These are phyloP conservation scores for Limtongia smithiae DNA, from an alignment of 805 yeast genomes.

Conservation along the genomic window DNA sequence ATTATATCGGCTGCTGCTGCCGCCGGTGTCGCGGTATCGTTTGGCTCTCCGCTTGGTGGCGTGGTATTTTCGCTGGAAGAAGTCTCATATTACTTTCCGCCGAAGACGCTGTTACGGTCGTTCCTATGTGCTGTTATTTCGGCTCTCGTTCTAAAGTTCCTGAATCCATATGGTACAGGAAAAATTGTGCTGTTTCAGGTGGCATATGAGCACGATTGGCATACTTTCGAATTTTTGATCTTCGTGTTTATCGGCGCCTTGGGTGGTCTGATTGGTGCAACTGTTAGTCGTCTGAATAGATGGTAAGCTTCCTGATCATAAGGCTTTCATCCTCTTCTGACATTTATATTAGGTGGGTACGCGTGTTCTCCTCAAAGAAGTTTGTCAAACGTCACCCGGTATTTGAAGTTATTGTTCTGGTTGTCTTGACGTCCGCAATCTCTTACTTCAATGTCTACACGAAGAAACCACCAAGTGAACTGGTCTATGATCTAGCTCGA, in stretches of 20 bases:
- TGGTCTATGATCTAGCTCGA: slow-evolving; percentile 49
- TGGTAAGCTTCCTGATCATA: slow-evolving; percentile 33
- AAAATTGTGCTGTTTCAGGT: slow-evolving; percentile 55
- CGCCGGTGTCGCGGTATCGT: slow-evolving; percentile 59
- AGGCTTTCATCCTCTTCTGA: neutral
- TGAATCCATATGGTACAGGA: slow-evolving; percentile 60
- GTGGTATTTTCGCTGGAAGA: slow-evolving; percentile 56
- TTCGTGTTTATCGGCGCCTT: slow-evolving; percentile 49
- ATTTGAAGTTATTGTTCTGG: slow-evolving; percentile 46
- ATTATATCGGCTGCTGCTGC: slow-evolving; percentile 54
- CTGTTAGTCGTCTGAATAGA: slow-evolving; percentile 45
- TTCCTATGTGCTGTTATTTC: slow-evolving; percentile 56
- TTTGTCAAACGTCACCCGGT: slow-evolving; percentile 42
- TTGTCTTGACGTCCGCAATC: slow-evolving; percentile 46
- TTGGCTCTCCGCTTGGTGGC: slow-evolving; percentile 60
- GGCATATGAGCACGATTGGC: slow-evolving; percentile 51
- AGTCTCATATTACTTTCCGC: slow-evolving; percentile 53
- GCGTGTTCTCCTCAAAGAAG: slow-evolving; percentile 38
- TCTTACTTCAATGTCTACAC: slow-evolving; percentile 52
- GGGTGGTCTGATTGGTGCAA: slow-evolving; percentile 55
- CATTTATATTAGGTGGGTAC: slow-evolving; percentile 40
- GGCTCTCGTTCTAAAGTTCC: slow-evolving; percentile 49
- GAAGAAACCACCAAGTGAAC: slow-evolving; percentile 48
- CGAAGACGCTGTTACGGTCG: slow-evolving; percentile 51
- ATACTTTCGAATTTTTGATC: slow-evolving; percentile 45